Evolutionary conservation across 345 rosid species (phyloP).

Genomic region (Linum lewisii): DNA sequence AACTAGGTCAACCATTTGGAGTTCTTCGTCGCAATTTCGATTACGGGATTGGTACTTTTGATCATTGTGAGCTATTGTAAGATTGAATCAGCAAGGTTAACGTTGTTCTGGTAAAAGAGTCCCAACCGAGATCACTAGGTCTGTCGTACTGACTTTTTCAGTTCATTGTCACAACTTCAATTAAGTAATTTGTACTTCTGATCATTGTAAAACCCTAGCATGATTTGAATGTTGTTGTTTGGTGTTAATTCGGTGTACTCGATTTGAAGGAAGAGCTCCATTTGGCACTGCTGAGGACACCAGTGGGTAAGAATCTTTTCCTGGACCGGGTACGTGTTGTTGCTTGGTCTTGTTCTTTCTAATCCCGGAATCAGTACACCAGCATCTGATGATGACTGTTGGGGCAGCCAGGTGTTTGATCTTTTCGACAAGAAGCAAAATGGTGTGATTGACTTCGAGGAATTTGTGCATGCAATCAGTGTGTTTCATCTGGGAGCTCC

Average conservation of each 20-base stretch:
- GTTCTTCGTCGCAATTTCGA: no score
- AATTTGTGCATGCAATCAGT: slow-evolving; percentile 21
- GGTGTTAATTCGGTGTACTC: not conserved
- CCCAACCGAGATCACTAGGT: no score
- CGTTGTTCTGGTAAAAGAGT: no score
- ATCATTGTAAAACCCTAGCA: not conserved
- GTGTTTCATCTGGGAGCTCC: slow-evolving; percentile 31
- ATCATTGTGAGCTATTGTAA: no score
- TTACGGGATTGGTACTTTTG: no score
- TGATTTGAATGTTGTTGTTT: not conserved
- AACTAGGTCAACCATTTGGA: no score
- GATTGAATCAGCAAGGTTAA: no score
- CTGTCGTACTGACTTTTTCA: not conserved
- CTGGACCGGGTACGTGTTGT: slow-evolving; percentile 12
- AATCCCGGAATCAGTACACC: not conserved
- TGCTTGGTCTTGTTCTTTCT: not conserved
- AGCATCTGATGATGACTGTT: not conserved
- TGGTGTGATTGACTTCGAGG: slow-evolving; percentile 33
- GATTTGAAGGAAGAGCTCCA: slow-evolving; percentile 20
- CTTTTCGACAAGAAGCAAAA: slow-evolving; percentile 30
- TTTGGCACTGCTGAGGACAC: slow-evolving; percentile 15
- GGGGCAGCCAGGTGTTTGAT: slow-evolving; percentile 22
- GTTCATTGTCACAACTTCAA: not conserved
- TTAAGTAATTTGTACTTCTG: not conserved
- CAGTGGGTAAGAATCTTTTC: slow-evolving; percentile 10